Conservation (phyloP, 495 filamentous ascomycete species). For the Endocarpon pusillum region DNA sequence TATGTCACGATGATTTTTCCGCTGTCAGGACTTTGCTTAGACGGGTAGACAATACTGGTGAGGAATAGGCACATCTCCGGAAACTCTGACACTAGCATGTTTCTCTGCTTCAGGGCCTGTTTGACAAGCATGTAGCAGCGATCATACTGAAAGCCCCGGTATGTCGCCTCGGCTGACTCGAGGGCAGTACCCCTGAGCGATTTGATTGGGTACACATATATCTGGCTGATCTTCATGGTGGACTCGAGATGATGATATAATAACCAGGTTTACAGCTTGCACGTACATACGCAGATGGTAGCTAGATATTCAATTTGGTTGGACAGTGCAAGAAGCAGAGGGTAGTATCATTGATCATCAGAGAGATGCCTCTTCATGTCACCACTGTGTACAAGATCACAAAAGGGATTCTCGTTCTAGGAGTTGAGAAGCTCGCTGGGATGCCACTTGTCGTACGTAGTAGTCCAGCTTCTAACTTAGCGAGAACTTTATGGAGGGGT, state of each 20-base stretch:
- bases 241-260: neutral
- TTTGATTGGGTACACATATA: constrained; percentile 85
- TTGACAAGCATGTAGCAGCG: constrained; percentile 64
- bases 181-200: constrained; percentile 52
- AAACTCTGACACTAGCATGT: constrained; percentile 51
- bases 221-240: too few relatives aligned
- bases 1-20: constrained; percentile 41
- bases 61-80: constrained; percentile 52
- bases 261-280: neutral
- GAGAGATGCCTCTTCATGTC: too few relatives aligned
- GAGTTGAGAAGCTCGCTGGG: too few relatives aligned
- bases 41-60: constrained; percentile 31
- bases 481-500: too few relatives aligned
- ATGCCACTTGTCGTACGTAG: too few relatives aligned
- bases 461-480: too few relatives aligned
- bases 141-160: constrained; percentile 59
- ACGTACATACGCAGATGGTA: too few relatives aligned
- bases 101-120: constrained; percentile 23
- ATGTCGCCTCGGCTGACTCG: constrained; percentile 33
- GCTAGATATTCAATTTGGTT: neutral
- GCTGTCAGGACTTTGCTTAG: constrained; percentile 8
- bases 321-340: too few relatives aligned
- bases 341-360: too few relatives aligned
- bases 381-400: too few relatives aligned
- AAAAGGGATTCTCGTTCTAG: too few relatives aligned